Evolutionary conservation across 768 basidiomycete species (phyloP).

Genomic region (Calocybe indica): DNA sequence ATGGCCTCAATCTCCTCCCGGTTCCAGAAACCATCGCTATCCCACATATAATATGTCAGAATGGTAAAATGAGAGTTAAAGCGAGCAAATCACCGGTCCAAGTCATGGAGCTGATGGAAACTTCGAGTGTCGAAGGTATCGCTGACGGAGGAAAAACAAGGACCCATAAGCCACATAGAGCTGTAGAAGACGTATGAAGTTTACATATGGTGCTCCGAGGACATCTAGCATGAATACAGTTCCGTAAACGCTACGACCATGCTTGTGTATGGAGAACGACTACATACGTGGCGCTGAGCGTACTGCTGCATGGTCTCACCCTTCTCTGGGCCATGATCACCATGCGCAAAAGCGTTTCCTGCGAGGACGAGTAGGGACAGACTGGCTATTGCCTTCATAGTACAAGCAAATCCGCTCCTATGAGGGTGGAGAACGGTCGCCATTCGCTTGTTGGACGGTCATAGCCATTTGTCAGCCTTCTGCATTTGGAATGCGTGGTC

Average conservation of each 20-base stretch:
- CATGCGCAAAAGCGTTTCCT: slow-evolving; percentile 39
- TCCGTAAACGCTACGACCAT: slow-evolving; percentile 11
- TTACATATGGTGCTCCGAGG: slow-evolving; percentile 84
- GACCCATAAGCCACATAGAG: slow-evolving; percentile 1
- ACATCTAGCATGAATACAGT: slow-evolving; percentile 52
- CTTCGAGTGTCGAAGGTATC: slow-evolving; percentile 79
- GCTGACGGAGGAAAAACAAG: slow-evolving; percentile 28
- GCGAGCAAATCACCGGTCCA: slow-evolving; percentile 52
- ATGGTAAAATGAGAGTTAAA: not conserved
- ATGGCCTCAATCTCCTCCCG: slow-evolving; percentile 89
- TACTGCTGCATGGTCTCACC: slow-evolving; percentile 76
- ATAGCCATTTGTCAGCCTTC: too few relatives aligned
- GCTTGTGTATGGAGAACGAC: slow-evolving; percentile 3
- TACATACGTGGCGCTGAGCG: slow-evolving; percentile 85
- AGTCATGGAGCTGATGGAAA: slow-evolving; percentile 95
- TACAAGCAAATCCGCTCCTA: too few relatives aligned
- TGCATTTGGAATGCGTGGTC: too few relatives aligned
- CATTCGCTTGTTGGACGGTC: too few relatives aligned
- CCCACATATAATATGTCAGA: not conserved
- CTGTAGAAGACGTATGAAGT: slow-evolving; percentile 9
- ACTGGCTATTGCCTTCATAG: slow-evolving; percentile 44
- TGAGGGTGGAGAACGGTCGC: too few relatives aligned
- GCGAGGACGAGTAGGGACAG: slow-evolving; percentile 34
- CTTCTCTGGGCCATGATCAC: slow-evolving; percentile 48
- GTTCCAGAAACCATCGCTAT: slow-evolving; percentile 78